Base-by-base conservation (phyloP, 2,329 filamentous ascomycete species). In the Fusarium keratoplasticum region DNA sequence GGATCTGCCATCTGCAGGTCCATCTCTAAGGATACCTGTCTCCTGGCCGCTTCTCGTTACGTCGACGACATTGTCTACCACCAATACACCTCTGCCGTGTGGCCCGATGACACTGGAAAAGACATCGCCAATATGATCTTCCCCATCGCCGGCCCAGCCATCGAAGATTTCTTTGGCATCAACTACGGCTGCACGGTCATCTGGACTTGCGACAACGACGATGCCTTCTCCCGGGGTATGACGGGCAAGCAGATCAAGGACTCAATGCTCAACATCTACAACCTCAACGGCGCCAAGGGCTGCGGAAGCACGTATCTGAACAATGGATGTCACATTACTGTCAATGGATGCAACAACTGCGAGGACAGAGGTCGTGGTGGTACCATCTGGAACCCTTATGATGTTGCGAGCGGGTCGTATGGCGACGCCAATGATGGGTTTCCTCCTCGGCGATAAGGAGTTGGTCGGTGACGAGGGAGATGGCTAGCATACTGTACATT, bases 221-320 rank as follows among this genome's bases (percentile, higher is more conserved):
- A 61, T 16, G 42, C 55, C 31, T 69, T 65, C 16, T 42, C 66
- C 8, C 54, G 52, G 6, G 66, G 66, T 16, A 69, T 69, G 66
- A 69, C 66, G 14, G 66, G 66, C 29, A 69, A 66, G 57, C 66
- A 69, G 55, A 69, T 69, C 25, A 69, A 69, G 31, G 57, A 69
- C 22, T 55, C 54, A 13, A 66, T 69, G 61, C 62, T 66, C 44
- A 66, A 69, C 18, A 65, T 69, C 4, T 69, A 65, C 57, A 65
- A 66, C 29, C 55, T 65, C 13, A 61, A 69, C 31, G 66, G 62
- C 4, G 66, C 66, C 18, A 68, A 69, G 62, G 61, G 61, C 2
- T 66, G 66, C 8, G 66, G 66, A 4, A 69, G 61, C 33, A 69
- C 66, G 3, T 66, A 69, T 13, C 57, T 61, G 29, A 18, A 69